Evolutionary conservation across 306 rosid species (phyloP).

Genomic region (Dalbergia cochinchinensis): DNA sequence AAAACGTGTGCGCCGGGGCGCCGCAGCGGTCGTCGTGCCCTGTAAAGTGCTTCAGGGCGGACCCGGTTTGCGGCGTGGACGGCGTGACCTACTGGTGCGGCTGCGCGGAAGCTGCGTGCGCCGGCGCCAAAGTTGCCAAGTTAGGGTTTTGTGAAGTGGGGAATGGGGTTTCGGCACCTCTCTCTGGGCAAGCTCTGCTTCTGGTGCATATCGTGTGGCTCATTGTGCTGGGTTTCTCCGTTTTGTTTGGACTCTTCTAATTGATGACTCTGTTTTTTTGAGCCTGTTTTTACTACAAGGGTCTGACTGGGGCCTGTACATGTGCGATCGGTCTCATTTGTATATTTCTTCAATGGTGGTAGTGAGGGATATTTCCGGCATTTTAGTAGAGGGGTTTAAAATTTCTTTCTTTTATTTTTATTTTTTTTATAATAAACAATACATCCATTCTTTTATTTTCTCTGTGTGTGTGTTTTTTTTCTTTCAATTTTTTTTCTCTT

Average conservation of each 20-base stretch:
- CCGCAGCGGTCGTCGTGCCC: conserved; percentile 62
- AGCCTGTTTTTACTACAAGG: not conserved
- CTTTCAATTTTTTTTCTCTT: too few species aligned
- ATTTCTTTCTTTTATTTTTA: too few species aligned
- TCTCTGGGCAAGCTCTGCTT: conserved; percentile 89
- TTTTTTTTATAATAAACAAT: not conserved
- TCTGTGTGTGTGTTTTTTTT: too few species aligned
- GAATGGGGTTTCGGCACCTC: conserved; percentile 70
- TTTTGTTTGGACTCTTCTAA: conserved; percentile 66
- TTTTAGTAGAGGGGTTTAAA: too few species aligned
- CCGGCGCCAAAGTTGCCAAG: conserved; percentile 70
- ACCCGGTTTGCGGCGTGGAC: conserved; percentile 91
- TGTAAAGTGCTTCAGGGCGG: conserved; percentile 76
- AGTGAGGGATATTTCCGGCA: too few species aligned
- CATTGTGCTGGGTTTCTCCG: conserved; percentile 76
- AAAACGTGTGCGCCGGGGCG: conserved; percentile 52
- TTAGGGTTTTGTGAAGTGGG: conserved; percentile 86
- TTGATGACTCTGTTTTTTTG: too few species aligned
- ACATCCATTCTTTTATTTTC: not conserved
- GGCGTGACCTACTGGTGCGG: conserved; percentile 97
- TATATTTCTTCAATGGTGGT: too few species aligned
- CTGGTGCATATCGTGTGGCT: conserved; percentile 90
- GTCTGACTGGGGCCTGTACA: not conserved
- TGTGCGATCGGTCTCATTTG: too few species aligned
- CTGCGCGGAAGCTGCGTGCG: conserved; percentile 82